phyloP scores from a whole-genome alignment of 345 rosid species.

The Hevea brasiliensis region DNA sequence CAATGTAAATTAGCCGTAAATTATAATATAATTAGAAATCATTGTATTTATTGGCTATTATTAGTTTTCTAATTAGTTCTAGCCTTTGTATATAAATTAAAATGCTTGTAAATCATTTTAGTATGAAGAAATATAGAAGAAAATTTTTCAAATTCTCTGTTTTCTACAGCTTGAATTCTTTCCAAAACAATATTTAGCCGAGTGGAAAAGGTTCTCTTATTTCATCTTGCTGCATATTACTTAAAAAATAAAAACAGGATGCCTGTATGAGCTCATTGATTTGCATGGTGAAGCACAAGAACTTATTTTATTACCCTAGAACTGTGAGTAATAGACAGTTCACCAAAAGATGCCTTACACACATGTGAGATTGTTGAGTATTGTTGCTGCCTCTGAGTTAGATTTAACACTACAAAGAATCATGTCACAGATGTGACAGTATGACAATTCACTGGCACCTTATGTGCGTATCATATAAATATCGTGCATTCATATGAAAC shows the following conservation, averaged over 20 bases:
- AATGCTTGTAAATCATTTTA: too few relatives aligned
- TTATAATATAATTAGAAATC: too few relatives aligned
- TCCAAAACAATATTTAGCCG: slow-evolving; percentile 86
- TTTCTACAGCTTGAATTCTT: slow-evolving; percentile 78
- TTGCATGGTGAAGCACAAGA: neutral
- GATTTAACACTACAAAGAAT: neutral
- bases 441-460: too few relatives aligned
- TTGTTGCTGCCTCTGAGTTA: too few relatives aligned
- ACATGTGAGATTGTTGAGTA: neutral
- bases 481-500: neutral
- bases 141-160: too few relatives aligned
- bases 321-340: too few relatives aligned
- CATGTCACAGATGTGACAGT: neutral
- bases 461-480: neutral
- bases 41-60: too few relatives aligned
- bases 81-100: too few relatives aligned
- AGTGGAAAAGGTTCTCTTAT: slow-evolving; percentile 77
- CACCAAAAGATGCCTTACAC: neutral
- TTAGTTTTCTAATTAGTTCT: too few relatives aligned
- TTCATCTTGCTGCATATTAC: neutral
- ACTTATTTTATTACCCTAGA: neutral
- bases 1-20: too few relatives aligned
- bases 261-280: neutral
- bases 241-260: neutral
- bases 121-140: too few relatives aligned